Conservation (phyloP, 2,329 filamentous ascomycete species). For the Septoria linicola region DNA sequence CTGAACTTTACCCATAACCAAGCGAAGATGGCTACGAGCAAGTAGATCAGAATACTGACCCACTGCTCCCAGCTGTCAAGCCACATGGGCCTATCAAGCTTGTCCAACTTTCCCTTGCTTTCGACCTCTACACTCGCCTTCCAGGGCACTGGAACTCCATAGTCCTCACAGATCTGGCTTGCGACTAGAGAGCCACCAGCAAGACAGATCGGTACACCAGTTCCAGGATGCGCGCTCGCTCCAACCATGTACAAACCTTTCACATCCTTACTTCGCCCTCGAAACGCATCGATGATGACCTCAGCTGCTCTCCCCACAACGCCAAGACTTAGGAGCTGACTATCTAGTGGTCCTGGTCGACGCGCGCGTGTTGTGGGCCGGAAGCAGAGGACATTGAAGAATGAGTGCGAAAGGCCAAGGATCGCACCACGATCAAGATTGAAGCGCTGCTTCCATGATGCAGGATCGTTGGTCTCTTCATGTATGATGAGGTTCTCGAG, state of each 20-base stretch:
- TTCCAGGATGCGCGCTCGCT: conserved; percentile 72
- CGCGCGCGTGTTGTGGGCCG: conserved; percentile 60
- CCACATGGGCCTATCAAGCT: conserved; percentile 30
- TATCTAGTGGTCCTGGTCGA: conserved; percentile 46
- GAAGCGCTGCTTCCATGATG: conserved; percentile 64
- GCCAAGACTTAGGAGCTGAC: conserved; percentile 28
- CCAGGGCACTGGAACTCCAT: conserved; percentile 44
- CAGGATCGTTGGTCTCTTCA: conserved; percentile 66
- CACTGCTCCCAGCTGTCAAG: conserved; percentile 30
- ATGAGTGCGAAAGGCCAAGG: conserved; percentile 67
- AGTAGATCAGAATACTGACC: conserved; percentile 24
- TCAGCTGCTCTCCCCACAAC: conserved; percentile 29
- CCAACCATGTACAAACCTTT: conserved; percentile 67
- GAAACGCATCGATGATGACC: conserved; percentile 29
- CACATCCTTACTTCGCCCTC: conserved; percentile 41
- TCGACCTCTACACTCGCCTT: conserved; percentile 1
- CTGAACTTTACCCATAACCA: conserved; percentile 1
- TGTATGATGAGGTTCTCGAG: conserved; percentile 54
- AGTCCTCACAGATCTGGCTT: conserved; percentile 52
- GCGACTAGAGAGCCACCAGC: conserved; percentile 65
- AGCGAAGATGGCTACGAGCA: conserved; percentile 3
- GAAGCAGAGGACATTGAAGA: conserved; percentile 71
- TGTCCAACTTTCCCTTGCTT: conserved; percentile 32
- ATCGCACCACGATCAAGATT: conserved; percentile 76
- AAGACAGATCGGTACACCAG: conserved; percentile 71